Base-by-base conservation (phyloP, 2,329 filamentous ascomycete genomes). In the Geosmithia morbida region DNA sequence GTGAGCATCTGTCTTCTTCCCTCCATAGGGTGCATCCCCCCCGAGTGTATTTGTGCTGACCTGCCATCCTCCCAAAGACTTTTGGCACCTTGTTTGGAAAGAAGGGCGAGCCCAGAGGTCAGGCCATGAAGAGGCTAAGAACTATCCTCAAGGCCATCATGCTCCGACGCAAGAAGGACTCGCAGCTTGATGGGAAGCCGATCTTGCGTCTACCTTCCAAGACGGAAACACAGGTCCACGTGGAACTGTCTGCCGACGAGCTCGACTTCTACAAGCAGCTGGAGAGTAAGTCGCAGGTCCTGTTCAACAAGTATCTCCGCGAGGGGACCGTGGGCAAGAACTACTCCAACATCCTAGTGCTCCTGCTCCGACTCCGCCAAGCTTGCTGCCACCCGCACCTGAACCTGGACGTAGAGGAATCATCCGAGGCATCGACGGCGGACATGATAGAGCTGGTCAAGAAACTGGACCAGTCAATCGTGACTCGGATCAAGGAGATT, bases 341-440 rank as follows among this genome's bases (percentile, higher is more conserved):
- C 49, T 95, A 95, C 58, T 83, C 83, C 7, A 83, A 83, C 53
- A 81, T 94, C 42, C 69, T 96, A 19, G 83, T 94, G 8, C 70
- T 95, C 17, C 70, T 95, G 7, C 75, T 95, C 8, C 81, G 89
- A 19, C 74, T 95, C 54, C 80, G 89, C 7, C 88, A 95, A 62
- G 79, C 86, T 54, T 74, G 69, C 55, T 64, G 66, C 53, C 53
- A 62, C 43, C 55, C 58, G 5, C 55, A 56, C 48, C 51, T 62
- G 8, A 61, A 58, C 45, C 48, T 59, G 1, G 60, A 60, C 49
- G 59, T 63, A 55, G 53, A 66, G 58, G 55, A 68, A 56, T 52
- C 58, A 51, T 17, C 65, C 41, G 64, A 66, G 3, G 66, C 68
- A 19, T 71, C 55, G 4, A 56, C 55, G 37, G 60, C 61, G 6